Conservation (phyloP, 2,329 filamentous ascomycete species). For the Fusarium sp. region DNA sequence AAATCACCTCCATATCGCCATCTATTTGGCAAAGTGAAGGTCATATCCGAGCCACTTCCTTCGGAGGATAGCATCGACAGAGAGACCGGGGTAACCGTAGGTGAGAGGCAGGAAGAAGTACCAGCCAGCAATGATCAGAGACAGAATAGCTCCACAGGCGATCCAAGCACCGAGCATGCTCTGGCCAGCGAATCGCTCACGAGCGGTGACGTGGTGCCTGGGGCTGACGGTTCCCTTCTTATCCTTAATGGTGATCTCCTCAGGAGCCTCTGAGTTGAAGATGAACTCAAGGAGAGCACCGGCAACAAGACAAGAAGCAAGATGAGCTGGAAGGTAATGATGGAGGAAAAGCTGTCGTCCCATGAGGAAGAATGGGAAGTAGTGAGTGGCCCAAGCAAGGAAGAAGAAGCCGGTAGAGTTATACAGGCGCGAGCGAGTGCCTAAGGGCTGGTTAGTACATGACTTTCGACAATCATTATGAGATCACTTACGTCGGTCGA, state of each 20-base stretch:
- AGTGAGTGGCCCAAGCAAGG: constrained; percentile 96
- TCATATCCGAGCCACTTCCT: constrained; percentile 98
- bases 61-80: constrained; percentile 78
- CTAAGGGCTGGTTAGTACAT: constrained; percentile 58
- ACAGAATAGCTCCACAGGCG: constrained; percentile 76
- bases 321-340: constrained; percentile 94
- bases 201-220: constrained; percentile 77
- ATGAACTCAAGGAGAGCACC: constrained; percentile 95
- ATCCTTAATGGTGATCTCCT: constrained; percentile 62
- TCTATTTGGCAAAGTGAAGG: constrained; percentile 96
- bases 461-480: not conserved
- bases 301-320: constrained; percentile 89
- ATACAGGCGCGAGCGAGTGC: constrained; percentile 92
- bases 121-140: constrained; percentile 79
- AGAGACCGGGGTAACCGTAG: constrained; percentile 91
- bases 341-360: constrained; percentile 97
- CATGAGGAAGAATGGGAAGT: constrained; percentile 98
- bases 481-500: constrained; percentile 84
- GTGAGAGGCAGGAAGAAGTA: constrained; percentile 95
- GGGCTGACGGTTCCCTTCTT: constrained; percentile 58
- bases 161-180: constrained; percentile 84
- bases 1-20: not conserved
- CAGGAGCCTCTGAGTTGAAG: constrained; percentile 85
- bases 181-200: constrained; percentile 83
- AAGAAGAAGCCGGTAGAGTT: constrained; percentile 99